Base-by-base conservation (phyloP, 2,329 filamentous ascomycete genomes). In the Verticillium tricorpus region DNA sequence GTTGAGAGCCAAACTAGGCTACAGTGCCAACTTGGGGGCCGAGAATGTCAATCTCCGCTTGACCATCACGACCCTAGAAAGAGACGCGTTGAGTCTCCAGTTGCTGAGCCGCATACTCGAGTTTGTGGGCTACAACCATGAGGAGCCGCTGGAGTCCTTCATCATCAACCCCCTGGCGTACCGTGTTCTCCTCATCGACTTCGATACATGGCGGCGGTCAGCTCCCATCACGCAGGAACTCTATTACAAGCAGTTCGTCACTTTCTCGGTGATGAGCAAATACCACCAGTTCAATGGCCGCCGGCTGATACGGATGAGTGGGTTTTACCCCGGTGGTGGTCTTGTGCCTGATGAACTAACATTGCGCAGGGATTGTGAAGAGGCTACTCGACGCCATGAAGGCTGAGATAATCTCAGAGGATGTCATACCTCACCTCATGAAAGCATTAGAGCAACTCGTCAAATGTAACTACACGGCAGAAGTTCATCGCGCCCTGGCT, bases 91-190 rank as follows among this genome's bases (percentile, higher is more conserved):
- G 64, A 78, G 81, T 62, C 80, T 88, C 70, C 78, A 90, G 65
- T 80, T 97, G 9, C 81, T 99, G 6, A 88, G 87, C 62, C 79
- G 94, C 28, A 86, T 97, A 4, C 82, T 99, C 19, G 84, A 85
- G 8, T 99, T 98, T 72, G 88, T 97, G 63, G 95, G 95, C 3
- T 98, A 96, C 74, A 89, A 93, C 64, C 88, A 89, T 66, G 79
- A 85, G n/a, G 83, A 88, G 37, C 91, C 93, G 0, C 86, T 92
- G 62, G 89, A 94, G 62, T 97, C 94, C 1, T 91, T 97, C 69
- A 96, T 99, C 71, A 91, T 96, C 67, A 99, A 99, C 69, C 94
- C 95, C 0, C 82, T 99, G 64, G 95, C 94, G 4, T 99, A 98
- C 75, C 89, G 95, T 56, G 89, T 97, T 37, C 81, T 99, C 19